These are phyloP conservation scores for Amyloporia xantha DNA, from an alignment of 768 basidiomycete species.

Conservation along the genomic window DNA sequence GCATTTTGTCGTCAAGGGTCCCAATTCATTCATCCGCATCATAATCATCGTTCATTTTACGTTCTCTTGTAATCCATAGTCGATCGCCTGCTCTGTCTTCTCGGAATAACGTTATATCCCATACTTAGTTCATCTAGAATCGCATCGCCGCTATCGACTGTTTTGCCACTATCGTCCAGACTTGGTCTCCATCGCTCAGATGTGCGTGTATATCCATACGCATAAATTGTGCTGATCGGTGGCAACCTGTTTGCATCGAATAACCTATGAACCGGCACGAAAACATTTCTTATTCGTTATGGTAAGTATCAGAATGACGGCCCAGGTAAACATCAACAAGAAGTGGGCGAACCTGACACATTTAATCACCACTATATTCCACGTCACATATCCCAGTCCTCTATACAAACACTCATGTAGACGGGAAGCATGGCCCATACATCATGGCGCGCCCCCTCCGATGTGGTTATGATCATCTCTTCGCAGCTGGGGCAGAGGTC, in stretches of 20 bases:
- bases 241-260: not conserved
- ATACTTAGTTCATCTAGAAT: too few relatives aligned
- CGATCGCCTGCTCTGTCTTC: too few relatives aligned
- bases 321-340: too few relatives aligned
- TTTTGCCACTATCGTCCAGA: too few relatives aligned
- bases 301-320: not conserved
- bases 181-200: too few relatives aligned
- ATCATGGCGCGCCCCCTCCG: not conserved
- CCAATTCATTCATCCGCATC: too few relatives aligned
- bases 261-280: not conserved
- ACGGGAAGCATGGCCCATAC: conserved; percentile 12
- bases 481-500: not conserved
- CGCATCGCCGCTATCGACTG: too few relatives aligned
- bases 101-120: too few relatives aligned
- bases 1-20: not conserved
- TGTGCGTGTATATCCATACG: too few relatives aligned
- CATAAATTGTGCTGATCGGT: not conserved
- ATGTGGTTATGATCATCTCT: not conserved
- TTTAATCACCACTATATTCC: not conserved
- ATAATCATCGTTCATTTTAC: too few relatives aligned
- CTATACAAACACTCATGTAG: conserved; percentile 13
- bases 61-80: too few relatives aligned
- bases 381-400: conserved; percentile 11
- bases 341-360: not conserved
- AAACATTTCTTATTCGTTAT: too few relatives aligned